Evolutionary conservation across 2,329 filamentous ascomycete genomes (phyloP).

Genomic region (Ophiostoma triangulosporum): DNA sequence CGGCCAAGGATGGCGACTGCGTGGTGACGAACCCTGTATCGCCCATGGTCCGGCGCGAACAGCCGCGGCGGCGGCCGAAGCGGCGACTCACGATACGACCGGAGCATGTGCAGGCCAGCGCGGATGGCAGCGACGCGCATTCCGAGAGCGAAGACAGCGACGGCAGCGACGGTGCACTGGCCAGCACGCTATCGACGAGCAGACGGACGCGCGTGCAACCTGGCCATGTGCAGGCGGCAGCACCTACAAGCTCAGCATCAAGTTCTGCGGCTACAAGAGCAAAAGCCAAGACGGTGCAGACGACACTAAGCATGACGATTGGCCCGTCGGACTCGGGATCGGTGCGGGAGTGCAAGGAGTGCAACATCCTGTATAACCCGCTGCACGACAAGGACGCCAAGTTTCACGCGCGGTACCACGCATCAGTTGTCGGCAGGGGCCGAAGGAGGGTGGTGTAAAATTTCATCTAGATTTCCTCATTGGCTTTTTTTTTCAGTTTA

Average conservation of each 20-base stretch:
- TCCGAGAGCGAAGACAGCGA: background rate
- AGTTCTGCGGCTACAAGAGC: background rate
- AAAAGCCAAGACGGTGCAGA: constrained; percentile 23
- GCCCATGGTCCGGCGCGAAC: background rate
- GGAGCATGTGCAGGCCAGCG: background rate
- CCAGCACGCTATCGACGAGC: constrained; percentile 4
- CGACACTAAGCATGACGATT: constrained; percentile 27
- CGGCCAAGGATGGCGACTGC: background rate
- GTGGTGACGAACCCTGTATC: background rate
- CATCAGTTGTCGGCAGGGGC: constrained; percentile 13
- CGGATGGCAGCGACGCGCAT: background rate
- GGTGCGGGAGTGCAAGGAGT: constrained; percentile 29
- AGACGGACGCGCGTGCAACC: constrained; percentile 6
- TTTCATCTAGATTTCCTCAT: too few relatives aligned
- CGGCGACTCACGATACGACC: constrained; percentile 12
- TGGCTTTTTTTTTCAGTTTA: too few relatives aligned
- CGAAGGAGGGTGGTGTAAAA: background rate
- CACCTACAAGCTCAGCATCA: background rate
- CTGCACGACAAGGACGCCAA: constrained; percentile 29
- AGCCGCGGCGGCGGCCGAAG: constrained; percentile 11
- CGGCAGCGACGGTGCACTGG: background rate
- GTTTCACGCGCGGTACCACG: constrained; percentile 26
- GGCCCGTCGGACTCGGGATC: constrained; percentile 14
- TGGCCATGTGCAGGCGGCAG: background rate
- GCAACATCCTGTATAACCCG: constrained; percentile 31